Conservation (phyloP, 306 rosid genomes). For the Lupinus albus region DNA sequence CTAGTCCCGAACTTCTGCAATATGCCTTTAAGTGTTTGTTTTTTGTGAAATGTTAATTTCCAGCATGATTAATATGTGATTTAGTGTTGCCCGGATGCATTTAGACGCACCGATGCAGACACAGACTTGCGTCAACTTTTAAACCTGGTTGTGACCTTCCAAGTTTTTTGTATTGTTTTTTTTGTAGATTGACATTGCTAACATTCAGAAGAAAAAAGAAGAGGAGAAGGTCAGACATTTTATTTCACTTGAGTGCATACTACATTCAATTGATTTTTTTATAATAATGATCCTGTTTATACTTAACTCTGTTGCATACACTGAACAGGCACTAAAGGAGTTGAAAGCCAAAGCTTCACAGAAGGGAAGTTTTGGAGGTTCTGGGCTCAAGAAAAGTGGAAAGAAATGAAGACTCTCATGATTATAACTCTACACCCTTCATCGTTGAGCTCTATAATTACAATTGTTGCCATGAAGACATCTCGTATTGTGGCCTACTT, state of each 20-base stretch:
- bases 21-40: not conserved
- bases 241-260: not conserved
- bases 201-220: conserved; percentile 61
- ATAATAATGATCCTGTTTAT: not conserved
- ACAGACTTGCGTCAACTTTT: not conserved
- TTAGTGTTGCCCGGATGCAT: not conserved
- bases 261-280: not conserved
- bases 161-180: conserved; percentile 6
- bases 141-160: conserved; percentile 12
- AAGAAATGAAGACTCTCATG: conserved; percentile 59
- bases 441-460: conserved; percentile 42
- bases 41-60: conserved; percentile 16
- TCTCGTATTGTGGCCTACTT: conserved; percentile 44
- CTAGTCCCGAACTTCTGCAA: not conserved
- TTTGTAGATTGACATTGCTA: conserved; percentile 79
- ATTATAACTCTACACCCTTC: not conserved
- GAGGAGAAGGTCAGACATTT: conserved; percentile 79
- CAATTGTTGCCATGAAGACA: not conserved
- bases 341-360: conserved; percentile 79
- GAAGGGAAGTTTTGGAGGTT: conserved; percentile 79
- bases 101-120: not conserved
- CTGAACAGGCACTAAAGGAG: conserved; percentile 74
- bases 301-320: conserved; percentile 17
- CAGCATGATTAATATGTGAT: not conserved
- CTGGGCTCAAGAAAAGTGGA: conserved; percentile 92